Conservation (phyloP, 2,329 filamentous ascomycete species). For the Malbranchea zuffiana region DNA sequence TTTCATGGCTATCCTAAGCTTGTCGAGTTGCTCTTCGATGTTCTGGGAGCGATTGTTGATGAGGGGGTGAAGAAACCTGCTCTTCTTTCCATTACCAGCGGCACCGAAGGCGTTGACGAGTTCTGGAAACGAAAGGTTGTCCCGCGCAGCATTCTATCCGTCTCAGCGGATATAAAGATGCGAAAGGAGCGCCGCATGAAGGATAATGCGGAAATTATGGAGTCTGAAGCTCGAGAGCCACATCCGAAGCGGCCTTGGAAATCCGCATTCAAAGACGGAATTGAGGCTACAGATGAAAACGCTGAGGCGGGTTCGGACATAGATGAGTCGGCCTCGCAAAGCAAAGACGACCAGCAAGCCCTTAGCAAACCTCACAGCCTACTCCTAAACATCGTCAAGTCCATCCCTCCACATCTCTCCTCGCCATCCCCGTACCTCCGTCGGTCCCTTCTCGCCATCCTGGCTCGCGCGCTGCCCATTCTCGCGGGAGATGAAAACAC, state of each 20-base stretch:
- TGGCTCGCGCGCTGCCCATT: constrained; percentile 59
- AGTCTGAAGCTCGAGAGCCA: constrained; percentile 9
- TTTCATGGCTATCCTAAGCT: constrained; percentile 87
- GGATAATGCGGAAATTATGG: constrained; percentile 12
- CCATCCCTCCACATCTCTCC: constrained; percentile 84
- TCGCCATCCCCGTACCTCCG: constrained; percentile 71
- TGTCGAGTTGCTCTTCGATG: constrained; percentile 73
- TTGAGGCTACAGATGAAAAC: constrained; percentile 17
- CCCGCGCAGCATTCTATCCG: constrained; percentile 23
- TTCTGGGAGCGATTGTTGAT: constrained; percentile 70
- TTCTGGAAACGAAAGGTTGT: constrained; percentile 23
- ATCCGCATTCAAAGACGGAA: constrained; percentile 11
- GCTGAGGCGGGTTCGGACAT: constrained; percentile 19
- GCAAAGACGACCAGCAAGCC: constrained; percentile 49
- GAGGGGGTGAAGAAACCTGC: constrained; percentile 56
- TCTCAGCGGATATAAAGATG: constrained; percentile 26
- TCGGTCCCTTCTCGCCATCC: constrained; percentile 63
- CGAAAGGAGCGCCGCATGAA: constrained; percentile 25
- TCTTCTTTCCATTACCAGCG: constrained; percentile 36
- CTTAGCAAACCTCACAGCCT: constrained; percentile 68
- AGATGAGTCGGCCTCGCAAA: constrained; percentile 27
- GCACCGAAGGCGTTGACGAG: constrained; percentile 17
- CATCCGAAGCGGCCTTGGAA: constrained; percentile 22
- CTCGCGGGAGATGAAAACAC: constrained; percentile 67
- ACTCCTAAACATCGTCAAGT: constrained; percentile 65